Base-by-base conservation (phyloP, 768 basidiomycete genomes). In the Harrya chromipes region DNA sequence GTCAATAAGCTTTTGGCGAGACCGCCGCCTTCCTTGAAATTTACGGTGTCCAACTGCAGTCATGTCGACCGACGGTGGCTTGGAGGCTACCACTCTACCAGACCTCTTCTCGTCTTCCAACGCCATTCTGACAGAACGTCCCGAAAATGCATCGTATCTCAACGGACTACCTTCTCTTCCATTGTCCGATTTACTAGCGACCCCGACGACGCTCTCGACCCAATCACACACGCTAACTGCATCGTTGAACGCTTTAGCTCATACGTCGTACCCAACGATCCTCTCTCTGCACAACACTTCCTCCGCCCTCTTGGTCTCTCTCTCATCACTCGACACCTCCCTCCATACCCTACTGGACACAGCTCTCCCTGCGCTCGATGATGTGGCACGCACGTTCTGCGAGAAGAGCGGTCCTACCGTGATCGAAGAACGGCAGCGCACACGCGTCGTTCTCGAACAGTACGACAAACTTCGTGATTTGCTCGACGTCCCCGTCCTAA, bases 401-500 rank as follows among this genome's bases (percentile, higher is more conserved):
- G 76, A 79, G 21, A 78, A 81, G 51, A 88, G 85, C n/a, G 84
- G 87, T 40, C 63, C 66, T 44, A 66, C 75, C 19, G 80, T 94
- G n/a, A 80, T 92, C 44, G 72, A 76, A 41, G 84, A 89, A 44
- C 78, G 94, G 33, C 75, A 79, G 50, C 85, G 85, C 55, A 90
- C 90, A 0, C 76, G 83, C 27, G 74, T 89, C 43, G 90, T 98
- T n/a, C 80, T 93, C 51, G 94, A 97, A 59, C 90, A 95, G 59
- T 88, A 93, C 62, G 92, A 95, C 66, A 94, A 94, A 68, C 79
- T 98, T 52, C 79, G 88, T 55, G 94, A 97, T 66, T 70, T 98
- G 31, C 81, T 98, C 49, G 94, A 97, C 58, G 80, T 94, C 41
- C 93, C 95, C 9, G 74, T 88, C 43, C 78, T 99, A 26, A 87